Evolutionary conservation across 768 basidiomycete species (phyloP).

Genomic region (Hypholoma sublateritium): DNA sequence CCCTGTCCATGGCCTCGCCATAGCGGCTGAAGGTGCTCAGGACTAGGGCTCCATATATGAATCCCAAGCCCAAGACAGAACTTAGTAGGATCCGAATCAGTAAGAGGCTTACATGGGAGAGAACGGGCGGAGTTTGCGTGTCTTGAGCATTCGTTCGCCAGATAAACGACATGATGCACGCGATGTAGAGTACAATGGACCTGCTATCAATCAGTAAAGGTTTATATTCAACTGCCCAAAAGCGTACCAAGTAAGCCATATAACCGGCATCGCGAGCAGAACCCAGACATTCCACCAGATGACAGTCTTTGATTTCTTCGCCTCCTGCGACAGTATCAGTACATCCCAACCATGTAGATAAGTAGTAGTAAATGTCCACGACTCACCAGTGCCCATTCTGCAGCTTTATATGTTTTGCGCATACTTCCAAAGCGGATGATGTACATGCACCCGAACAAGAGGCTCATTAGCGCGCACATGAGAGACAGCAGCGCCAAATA

Average conservation of each 20-base stretch:
- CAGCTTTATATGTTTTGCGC: slow-evolving; percentile 63
- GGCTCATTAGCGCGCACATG: slow-evolving; percentile 58
- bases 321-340: slow-evolving; percentile 40
- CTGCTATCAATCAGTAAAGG: slow-evolving; percentile 20
- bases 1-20: slow-evolving; percentile 38
- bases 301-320: slow-evolving; percentile 31
- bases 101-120: slow-evolving; percentile 26
- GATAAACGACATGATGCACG: slow-evolving; percentile 58
- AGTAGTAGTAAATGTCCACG: neutral
- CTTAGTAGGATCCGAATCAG: slow-evolving; percentile 45
- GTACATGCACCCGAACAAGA: slow-evolving; percentile 64
- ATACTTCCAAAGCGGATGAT: slow-evolving; percentile 65
- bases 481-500: slow-evolving; percentile 58
- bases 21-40: slow-evolving; percentile 54
- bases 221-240: neutral
- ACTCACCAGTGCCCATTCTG: slow-evolving; percentile 59
- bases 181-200: slow-evolving; percentile 59
- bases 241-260: slow-evolving; percentile 61
- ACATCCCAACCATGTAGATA: neutral
- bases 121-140: slow-evolving; percentile 5
- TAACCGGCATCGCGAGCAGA: slow-evolving; percentile 58
- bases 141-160: slow-evolving; percentile 42
- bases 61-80: slow-evolving; percentile 46
- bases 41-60: slow-evolving; percentile 54
- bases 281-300: slow-evolving; percentile 69